Percentiles rank a stretch among this genome's conserved stretches.
Conservation (phyloP, 495 filamentous ascomycete genomes). For the Pseudoneurospora amorphoporcata region DNA sequence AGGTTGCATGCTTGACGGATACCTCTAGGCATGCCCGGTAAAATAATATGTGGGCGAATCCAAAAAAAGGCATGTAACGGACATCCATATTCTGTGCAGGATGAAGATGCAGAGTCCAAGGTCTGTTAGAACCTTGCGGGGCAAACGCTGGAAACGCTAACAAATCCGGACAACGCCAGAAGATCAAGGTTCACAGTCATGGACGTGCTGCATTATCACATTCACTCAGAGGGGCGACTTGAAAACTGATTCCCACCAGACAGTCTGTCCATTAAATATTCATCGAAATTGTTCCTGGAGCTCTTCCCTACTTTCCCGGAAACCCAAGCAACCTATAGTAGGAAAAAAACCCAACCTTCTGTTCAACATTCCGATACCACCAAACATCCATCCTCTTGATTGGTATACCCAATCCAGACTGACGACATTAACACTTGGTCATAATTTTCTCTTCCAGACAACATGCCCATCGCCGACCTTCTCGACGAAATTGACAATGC, state of each 20-base stretch:
- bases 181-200: not conserved
- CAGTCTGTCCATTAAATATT: not conserved
- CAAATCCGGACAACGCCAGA: not conserved
- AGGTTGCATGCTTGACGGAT: not conserved
- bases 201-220: not conserved
- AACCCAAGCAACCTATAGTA: not conserved
- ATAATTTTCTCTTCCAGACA: not conserved
- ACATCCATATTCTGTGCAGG: not conserved
- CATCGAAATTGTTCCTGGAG: not conserved
- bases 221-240: not conserved
- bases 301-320: not conserved
- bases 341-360: not conserved
- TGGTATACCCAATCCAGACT: not conserved
- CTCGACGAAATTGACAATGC: not conserved
- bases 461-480: not conserved
- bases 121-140: not conserved
- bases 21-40: not conserved
- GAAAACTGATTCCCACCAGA: not conserved
- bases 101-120: not conserved
- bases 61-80: not conserved
- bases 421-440: not conserved
- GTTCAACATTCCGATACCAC: not conserved
- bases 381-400: not conserved
- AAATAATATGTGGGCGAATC: not conserved
- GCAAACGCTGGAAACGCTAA: not conserved